Conservation (phyloP, 2,329 filamentous ascomycete genomes). For the Fusarium coffeatum region DNA sequence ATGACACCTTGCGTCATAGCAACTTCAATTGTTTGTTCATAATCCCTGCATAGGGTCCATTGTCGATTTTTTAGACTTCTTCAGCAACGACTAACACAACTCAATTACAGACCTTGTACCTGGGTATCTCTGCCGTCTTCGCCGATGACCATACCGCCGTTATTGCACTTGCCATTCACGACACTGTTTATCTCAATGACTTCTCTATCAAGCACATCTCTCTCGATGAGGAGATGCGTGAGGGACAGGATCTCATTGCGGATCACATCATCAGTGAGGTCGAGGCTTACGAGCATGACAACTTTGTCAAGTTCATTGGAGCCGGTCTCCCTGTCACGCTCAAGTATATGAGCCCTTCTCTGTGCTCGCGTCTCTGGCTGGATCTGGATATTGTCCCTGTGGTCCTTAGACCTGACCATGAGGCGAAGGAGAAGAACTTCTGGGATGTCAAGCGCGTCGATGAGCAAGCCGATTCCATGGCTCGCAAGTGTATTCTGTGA, state of each 20-base stretch:
- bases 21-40: not conserved
- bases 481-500: constrained; percentile 80
- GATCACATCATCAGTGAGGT: constrained; percentile 70
- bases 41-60: constrained; percentile 5
- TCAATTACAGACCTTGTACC: constrained; percentile 64
- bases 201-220: constrained; percentile 72
- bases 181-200: constrained; percentile 79
- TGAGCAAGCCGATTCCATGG: constrained; percentile 85
- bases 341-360: constrained; percentile 68
- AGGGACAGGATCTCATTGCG: constrained; percentile 62
- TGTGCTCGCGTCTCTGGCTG: constrained; percentile 79
- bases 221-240: constrained; percentile 54
- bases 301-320: constrained; percentile 80
- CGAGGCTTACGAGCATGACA: constrained; percentile 69
- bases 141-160: constrained; percentile 64
- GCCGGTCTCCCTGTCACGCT: constrained; percentile 74
- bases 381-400: constrained; percentile 82
- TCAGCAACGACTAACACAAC: constrained; percentile 18
- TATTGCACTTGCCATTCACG: constrained; percentile 76
- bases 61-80: not conserved
- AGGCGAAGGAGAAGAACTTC: constrained; percentile 56
- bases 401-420: constrained; percentile 65
- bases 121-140: constrained; percentile 70
- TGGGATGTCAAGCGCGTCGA: constrained; percentile 73
- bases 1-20: constrained; percentile 38